These are phyloP conservation scores for Podospora anserina DNA, from an alignment of 495 filamentous ascomycete genomes.

Conservation along the genomic window DNA sequence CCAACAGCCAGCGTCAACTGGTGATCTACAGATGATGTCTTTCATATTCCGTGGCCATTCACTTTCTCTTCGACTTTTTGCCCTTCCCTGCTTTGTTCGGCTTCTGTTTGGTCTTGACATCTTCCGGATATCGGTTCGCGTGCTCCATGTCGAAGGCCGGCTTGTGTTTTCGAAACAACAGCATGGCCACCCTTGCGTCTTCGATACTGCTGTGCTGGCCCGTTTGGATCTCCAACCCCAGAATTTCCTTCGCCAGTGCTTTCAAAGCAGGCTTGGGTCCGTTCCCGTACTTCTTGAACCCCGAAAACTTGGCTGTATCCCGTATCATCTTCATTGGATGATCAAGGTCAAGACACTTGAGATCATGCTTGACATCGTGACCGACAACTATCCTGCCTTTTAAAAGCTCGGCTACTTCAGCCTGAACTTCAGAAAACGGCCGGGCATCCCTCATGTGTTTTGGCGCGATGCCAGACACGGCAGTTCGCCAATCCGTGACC, in stretches of 20 bases:
- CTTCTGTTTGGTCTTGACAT: conserved; percentile 45
- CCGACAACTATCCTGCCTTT: conserved; percentile 75
- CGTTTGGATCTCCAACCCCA: conserved; percentile 79
- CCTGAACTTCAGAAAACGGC: conserved; percentile 70
- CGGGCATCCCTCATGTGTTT: conserved; percentile 66
- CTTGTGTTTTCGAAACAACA: conserved; percentile 77
- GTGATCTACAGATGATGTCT: not conserved
- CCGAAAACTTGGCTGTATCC: conserved; percentile 75
- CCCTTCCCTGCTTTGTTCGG: conserved; percentile 26
- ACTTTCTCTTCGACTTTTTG: conserved; percentile 19
- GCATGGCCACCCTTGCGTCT: conserved; percentile 87
- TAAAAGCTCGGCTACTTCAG: conserved; percentile 67
- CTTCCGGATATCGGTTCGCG: conserved; percentile 57
- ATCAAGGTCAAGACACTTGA: conserved; percentile 68
- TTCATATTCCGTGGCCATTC: conserved; percentile 4
- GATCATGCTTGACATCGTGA: conserved; percentile 85
- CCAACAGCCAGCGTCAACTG: not conserved
- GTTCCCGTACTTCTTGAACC: conserved; percentile 68
- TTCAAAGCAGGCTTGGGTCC: conserved; percentile 78
- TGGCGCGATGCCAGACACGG: conserved; percentile 73
- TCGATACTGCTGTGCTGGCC: conserved; percentile 70
- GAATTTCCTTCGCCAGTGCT: conserved; percentile 68
- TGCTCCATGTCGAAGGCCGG: conserved; percentile 78
- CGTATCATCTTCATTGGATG: conserved; percentile 75
- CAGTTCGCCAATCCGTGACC: conserved; percentile 86